Evolutionary conservation across 371 early-diverging fungal genomes (phyloP), one percentile per base, ranked within the genome.

Genomic region (Mortierella sp.): DNA sequence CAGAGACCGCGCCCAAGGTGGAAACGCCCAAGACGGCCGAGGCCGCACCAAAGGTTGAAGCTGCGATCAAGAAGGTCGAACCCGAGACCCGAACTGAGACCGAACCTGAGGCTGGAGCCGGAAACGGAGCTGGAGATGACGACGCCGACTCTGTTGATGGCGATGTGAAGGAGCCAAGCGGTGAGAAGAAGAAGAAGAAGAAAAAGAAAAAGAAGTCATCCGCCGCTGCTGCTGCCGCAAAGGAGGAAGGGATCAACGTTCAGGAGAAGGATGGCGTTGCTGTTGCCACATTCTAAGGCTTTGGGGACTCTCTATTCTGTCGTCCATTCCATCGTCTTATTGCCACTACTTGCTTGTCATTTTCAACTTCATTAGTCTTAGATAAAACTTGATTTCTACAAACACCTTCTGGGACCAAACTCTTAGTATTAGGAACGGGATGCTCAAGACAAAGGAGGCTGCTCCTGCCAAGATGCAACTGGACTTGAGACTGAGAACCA

Each of bases 211-310:
- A 60, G 60, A 51, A 59, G 46, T 25, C 53, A 12, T n/a, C 48
- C 19, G 51, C 58, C 2, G 37, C 55, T 3, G 29, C 54, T 3
- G 52, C 51, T 22, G 40, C 47, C 1, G 54, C 50, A 3, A 45
- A 41, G 56, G 50, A 31, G 10, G 54, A 53, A 39, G 31, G 22
- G 14, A 40, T 67, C 19, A 53, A 45, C 49, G 71, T 70, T n/a
- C 56, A 63, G 56, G 63, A 73, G 60, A 63, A 67, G 64, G 74
- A 73, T 14, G 74, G 74, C 29, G 67, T 73, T 50, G 67, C 74
- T 5, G 67, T 73, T 19, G 74, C 74, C 37, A 67, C 74, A 17
- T 63, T 63, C 31, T 73, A 73, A 52, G 51, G 12, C 27, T 25
- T 12, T 12, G 10, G 37, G 34, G 7, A 40, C 4, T 9, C 16